Evolutionary conservation across 2,329 filamentous ascomycete genomes (phyloP), one percentile per base, ranked within the genome.

Genomic region (Diplodia corticola): DNA sequence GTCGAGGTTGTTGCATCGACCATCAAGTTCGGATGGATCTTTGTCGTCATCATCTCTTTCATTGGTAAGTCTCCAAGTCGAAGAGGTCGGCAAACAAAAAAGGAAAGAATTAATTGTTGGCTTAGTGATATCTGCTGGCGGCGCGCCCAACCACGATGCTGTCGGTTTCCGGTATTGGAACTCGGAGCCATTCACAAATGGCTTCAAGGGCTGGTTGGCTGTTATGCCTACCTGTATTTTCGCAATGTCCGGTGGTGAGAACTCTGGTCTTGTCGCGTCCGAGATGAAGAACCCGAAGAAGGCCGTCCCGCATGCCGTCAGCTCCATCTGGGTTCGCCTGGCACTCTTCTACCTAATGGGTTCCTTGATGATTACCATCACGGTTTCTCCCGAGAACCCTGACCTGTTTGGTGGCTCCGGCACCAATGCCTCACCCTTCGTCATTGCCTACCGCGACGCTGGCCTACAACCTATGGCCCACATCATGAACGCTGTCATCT

Each of bases 401-500:
- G 72, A 80, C 35, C 75, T 83, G 10, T 82, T 82, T 63, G 80
- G 80, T 9, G 73, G 71, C 4, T 67, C 68, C 0, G 80, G 79
- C 6, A 79, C 78, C 30, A 81, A 82, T 50, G 78, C 80, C 5
- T 81, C 78, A 6, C 82, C 82, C 0, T 83, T 82, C 66, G 80
- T 81, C 65, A 78, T 83, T 54, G 80, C 80, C 22, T 82, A 80
- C 60, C 73, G 74, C 7, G 75, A 81, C 35, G 77, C 79, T 0
- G 77, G 77, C 0, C 70, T 83, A 9, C 33, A 67, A 3, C 64
- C 68, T n/a, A 67, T 65, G 53, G 80, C 82, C 0, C 79, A 83
- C 66, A 79, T 83, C 61, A 82, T 83, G 75, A 83, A 84, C 67
- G 81, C 79, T 2, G 76, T 83, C 65, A 81, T 83, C 66, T 78